A percentile compares a stretch with the other conserved stretches of the same genome.
phyloP scores from a whole-genome alignment of 192 early-diverging fungal species.

The Backusella circina region DNA sequence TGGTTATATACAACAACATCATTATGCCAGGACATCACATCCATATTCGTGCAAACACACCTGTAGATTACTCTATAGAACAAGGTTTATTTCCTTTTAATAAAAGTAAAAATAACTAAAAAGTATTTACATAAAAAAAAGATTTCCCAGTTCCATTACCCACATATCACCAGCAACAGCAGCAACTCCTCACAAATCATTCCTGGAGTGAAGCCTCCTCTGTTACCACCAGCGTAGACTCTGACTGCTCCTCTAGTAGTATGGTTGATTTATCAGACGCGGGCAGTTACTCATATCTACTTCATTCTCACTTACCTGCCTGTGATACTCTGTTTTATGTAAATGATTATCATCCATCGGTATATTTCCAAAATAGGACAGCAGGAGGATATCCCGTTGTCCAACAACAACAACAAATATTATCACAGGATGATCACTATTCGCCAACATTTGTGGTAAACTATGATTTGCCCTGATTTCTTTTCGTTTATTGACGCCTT shows the following conservation, averaged over 20 bases:
- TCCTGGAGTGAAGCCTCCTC: background rate
- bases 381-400: background rate
- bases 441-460: background rate
- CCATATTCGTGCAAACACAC: background rate
- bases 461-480: background rate
- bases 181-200: background rate
- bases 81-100: background rate
- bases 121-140: too few species aligned
- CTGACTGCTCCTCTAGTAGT: background rate
- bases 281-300: background rate
- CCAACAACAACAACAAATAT: background rate
- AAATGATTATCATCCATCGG: background rate
- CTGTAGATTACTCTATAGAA: background rate
- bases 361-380: background rate
- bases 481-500: background rate
- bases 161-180: background rate
- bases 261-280: constrained; percentile 4
- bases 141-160: too few species aligned
- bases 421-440: background rate
- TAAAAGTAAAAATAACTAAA: background rate
- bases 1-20: background rate
- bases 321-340: background rate
- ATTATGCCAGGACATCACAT: background rate
- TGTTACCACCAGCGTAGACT: background rate
- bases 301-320: background rate